These are phyloP conservation scores for Phytophthora ohioensis DNA, from an alignment of 352 stramenopile species.

Conservation along the genomic window DNA sequence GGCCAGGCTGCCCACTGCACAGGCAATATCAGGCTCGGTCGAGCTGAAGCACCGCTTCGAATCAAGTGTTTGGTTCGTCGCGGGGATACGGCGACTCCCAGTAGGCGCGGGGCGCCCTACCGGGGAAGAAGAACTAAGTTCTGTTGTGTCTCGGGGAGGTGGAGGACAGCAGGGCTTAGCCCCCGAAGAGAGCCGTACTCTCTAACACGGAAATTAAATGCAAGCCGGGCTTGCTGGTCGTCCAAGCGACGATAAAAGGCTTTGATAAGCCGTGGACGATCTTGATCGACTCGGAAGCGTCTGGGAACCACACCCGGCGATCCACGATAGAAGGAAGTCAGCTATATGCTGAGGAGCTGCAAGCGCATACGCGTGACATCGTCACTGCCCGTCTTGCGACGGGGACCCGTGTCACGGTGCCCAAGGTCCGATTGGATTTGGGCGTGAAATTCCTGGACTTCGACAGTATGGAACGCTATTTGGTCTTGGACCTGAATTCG, in stretches of 20 bases:
- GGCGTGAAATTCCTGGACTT: slow-evolving; percentile 11
- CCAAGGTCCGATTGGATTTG: slow-evolving; percentile 7
- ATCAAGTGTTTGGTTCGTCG: not conserved
- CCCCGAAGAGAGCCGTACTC: not conserved
- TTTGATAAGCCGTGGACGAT: not conserved
- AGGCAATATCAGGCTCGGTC: not conserved
- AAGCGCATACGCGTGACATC: not conserved
- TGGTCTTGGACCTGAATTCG: slow-evolving; percentile 19
- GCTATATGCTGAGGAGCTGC: slow-evolving; percentile 13
- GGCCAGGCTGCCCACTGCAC: not conserved
- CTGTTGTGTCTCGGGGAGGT: not conserved
- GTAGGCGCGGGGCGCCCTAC: no score
- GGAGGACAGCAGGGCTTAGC: not conserved
- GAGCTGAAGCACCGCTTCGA: not conserved
- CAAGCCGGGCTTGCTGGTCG: slow-evolving; percentile 16
- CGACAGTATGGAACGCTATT: slow-evolving; percentile 17
- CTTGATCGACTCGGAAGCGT: slow-evolving; percentile 17
- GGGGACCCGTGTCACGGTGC: not conserved
- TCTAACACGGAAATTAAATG: slow-evolving; percentile 14
- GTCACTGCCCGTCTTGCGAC: slow-evolving; percentile 15
- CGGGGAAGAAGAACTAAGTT: no score
- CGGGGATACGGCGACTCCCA: not conserved
- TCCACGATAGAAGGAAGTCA: slow-evolving; percentile 16
- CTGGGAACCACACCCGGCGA: slow-evolving; percentile 6
- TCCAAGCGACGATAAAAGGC: not conserved